Evolutionary conservation across 352 stramenopile species (phyloP).

Genomic region (Phytophthora constricta): DNA sequence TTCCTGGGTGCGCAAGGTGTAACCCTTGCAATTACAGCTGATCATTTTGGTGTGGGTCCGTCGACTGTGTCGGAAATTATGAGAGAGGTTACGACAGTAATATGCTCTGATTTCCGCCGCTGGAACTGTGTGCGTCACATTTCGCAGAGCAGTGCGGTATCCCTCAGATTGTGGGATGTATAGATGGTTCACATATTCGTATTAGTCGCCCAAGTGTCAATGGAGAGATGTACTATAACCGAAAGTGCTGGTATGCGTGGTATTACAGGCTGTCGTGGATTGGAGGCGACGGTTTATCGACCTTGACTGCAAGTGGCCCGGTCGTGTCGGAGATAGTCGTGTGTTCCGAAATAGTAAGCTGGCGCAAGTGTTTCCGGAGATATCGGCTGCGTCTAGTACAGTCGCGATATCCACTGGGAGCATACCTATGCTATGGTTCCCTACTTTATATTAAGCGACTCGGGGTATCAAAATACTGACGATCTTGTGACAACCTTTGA

Average conservation of each 20-base stretch:
- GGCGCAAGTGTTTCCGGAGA: not conserved
- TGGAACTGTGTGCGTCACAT: constrained; percentile 1
- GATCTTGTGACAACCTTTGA: not conserved
- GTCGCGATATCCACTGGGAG: not conserved
- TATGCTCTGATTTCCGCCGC: not conserved
- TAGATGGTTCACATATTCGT: constrained; percentile 5
- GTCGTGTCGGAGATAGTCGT: not conserved
- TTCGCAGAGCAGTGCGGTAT: constrained; percentile 1
- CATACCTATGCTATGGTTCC: not conserved
- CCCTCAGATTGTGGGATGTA: constrained; percentile 12
- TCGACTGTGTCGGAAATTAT: constrained; percentile 5
- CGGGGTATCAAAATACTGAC: constrained; percentile 7
- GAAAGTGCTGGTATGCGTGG: constrained; percentile 5
- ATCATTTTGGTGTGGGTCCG: not conserved
- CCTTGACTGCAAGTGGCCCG: constrained; percentile 6
- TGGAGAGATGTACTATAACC: constrained; percentile 10
- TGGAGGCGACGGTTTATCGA: not conserved
- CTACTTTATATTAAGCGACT: constrained; percentile 2
- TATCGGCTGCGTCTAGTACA: not conserved
- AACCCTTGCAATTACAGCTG: not conserved
- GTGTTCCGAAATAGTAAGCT: constrained; percentile 2
- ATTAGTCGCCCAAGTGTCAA: not conserved
- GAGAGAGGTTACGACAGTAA: not conserved
- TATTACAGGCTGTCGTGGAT: constrained; percentile 5
- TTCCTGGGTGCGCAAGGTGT: constrained; percentile 3